Base-by-base conservation (phyloP, 768 basidiomycete species). In the Podaxis rugospora region DNA sequence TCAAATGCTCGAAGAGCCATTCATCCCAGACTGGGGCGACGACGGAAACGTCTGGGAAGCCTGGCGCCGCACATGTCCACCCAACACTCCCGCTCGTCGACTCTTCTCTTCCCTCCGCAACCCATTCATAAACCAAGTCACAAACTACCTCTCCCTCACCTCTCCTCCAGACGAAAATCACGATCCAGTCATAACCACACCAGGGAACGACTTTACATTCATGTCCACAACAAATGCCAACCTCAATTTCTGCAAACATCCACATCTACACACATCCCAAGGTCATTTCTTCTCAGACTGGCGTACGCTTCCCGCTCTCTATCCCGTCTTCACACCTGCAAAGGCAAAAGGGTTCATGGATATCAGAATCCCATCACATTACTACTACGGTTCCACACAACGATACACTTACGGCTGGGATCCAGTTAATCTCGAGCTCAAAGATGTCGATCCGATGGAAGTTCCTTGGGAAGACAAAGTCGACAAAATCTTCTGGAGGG, bases 271-370 rank as follows among this genome's bases (percentile, higher is more conserved):
- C 65, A 87, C 90, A 68, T 81, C 82, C 28, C 97, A 98, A 70
- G 95, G 95, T 10, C 95, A 94, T 73, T 98, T 97, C 74, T 98
- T 97, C 83, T 93, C 92, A 16, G 96, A 99, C 73, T 97, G 93
- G 92, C 80, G 95, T 21, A 90, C 89, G 0, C 87, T 98, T 61
- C 84, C 90, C 10, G 84, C 84, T 1, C 79, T 96, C n/a, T 95
- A 92, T 72, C 97, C 97, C 5, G 84, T 99, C 28, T 91, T 99
- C 74, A 95, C 93, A 1, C 95, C 96, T 1, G 92, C 94, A 0
- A 93, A 90, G 68, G 87, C 89, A 0, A 78, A 78, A 42, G 94
- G 97, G 0, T 98, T 89, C 70, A 76, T 86, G 64, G 97, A 98
- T 69, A 92, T 99, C 65, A 80, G 91, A 60, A 94, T 98, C 63